Percentiles rank a stretch among this genome's conserved stretches.
These are phyloP conservation scores for Eutypella sp. DNA, from an alignment of 2,329 filamentous ascomycete species.

Conservation along the genomic window DNA sequence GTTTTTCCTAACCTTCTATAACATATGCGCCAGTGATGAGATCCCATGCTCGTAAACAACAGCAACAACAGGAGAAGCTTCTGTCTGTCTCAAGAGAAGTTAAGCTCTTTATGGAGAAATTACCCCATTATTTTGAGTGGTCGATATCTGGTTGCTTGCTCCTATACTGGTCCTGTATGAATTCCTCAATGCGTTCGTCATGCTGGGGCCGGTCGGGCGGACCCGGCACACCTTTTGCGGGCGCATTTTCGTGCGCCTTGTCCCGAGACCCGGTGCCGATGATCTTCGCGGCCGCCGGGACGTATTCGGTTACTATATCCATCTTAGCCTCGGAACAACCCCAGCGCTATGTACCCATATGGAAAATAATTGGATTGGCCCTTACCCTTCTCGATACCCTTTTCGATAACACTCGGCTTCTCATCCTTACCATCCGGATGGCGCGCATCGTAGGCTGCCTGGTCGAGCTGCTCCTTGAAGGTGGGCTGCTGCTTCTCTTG, in stretches of 20 bases:
- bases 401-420: slow-evolving; percentile 36
- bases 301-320: slow-evolving; percentile 36
- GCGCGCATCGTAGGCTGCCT: slow-evolving; percentile 32
- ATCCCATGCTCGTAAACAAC: neutral
- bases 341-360: neutral
- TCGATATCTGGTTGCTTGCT: slow-evolving; percentile 30
- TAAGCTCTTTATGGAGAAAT: neutral
- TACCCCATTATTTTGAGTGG: neutral
- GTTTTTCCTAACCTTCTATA: too few relatives aligned
- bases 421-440: slow-evolving; percentile 17
- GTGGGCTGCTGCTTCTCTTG: slow-evolving; percentile 17
- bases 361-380: neutral
- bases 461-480: slow-evolving; percentile 42
- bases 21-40: too few relatives aligned
- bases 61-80: neutral
- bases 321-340: neutral
- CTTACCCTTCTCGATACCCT: slow-evolving; percentile 44
- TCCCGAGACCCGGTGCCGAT: slow-evolving; percentile 30
- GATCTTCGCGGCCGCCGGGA: slow-evolving; percentile 38
- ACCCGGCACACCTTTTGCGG: slow-evolving; percentile 19
- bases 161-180: slow-evolving; percentile 47
- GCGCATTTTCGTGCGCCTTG: slow-evolving; percentile 13
- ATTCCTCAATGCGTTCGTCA: slow-evolving; percentile 47
- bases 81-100: too few relatives aligned
- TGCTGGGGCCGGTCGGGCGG: slow-evolving; percentile 41